A percentile compares a stretch with the other conserved stretches of the same genome.
These are phyloP conservation scores for Arthrobotrys musiformis DNA, from an alignment of 2,329 filamentous ascomycete species.

Conservation along the genomic window DNA sequence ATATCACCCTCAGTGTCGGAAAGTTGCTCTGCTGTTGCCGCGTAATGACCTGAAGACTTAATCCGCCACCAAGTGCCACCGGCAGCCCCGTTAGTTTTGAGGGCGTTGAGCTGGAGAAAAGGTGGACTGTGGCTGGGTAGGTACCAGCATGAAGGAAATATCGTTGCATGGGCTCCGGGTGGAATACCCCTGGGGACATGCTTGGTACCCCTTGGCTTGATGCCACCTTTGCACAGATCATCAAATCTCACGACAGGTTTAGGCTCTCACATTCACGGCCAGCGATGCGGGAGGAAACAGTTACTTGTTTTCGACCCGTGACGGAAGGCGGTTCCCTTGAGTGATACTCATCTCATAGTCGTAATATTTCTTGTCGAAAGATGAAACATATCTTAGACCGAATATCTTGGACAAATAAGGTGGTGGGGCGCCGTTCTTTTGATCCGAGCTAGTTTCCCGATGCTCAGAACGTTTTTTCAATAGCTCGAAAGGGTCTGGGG, in stretches of 20 bases:
- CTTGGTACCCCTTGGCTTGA: constrained; percentile 15
- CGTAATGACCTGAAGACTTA: neutral
- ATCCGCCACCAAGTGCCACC: constrained; percentile 24
- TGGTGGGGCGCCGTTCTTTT: constrained; percentile 13
- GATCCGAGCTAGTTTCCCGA: constrained; percentile 32
- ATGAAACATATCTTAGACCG: constrained; percentile 41
- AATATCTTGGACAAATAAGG: constrained; percentile 36
- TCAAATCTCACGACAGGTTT: neutral
- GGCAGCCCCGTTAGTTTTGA: constrained; percentile 28
- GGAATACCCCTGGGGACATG: neutral
- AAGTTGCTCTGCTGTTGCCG: neutral
- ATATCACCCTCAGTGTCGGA: constrained; percentile 18
- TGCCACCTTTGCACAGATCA: constrained; percentile 24
- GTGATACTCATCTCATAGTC: constrained; percentile 7
- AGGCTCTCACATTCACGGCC: constrained; percentile 29
- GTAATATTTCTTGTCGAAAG: constrained; percentile 7
- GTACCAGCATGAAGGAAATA: neutral
- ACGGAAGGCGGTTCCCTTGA: constrained; percentile 31
- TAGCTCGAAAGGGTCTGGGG: neutral
- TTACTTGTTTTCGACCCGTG: constrained; percentile 50
- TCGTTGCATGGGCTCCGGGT: constrained; percentile 18
- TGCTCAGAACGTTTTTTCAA: constrained; percentile 33
- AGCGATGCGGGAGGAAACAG: constrained; percentile 40
- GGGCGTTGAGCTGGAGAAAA: constrained; percentile 2
- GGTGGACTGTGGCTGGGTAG: constrained; percentile 34